Conservation (phyloP, 2,329 filamentous ascomycete species). For the Myriosclerotinia duriaeana region DNA sequence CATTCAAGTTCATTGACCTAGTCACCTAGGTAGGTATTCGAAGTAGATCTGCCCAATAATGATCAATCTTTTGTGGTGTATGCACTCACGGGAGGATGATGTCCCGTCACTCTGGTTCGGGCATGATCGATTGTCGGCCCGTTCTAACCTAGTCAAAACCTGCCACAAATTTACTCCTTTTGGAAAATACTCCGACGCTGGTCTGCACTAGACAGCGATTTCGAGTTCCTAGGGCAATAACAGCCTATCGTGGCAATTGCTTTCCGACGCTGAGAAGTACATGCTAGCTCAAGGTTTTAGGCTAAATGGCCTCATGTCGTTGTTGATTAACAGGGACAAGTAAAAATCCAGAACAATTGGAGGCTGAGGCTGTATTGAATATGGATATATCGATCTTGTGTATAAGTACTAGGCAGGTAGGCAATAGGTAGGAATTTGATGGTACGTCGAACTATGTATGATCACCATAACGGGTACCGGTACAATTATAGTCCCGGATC, state of each 20-base stretch:
- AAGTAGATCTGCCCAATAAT: background rate
- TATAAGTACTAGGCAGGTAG: too few species aligned
- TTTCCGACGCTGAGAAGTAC: background rate
- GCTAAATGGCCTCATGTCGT: background rate
- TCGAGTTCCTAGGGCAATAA: background rate
- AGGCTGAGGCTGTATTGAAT: too few species aligned
- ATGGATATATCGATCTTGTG: background rate
- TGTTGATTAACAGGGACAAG: background rate
- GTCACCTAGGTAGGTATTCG: too few species aligned
- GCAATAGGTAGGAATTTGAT: background rate
- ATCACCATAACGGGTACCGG: background rate
- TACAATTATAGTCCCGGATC: background rate
- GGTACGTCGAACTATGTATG: background rate
- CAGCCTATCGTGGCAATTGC: background rate
- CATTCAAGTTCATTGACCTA: too few species aligned
- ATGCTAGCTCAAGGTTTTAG: background rate
- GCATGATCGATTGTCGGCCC: constrained; percentile 20
- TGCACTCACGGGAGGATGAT: constrained; percentile 1
- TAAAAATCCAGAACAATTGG: too few species aligned
- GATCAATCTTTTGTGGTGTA: background rate
- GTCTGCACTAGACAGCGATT: background rate
- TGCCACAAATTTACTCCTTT: constrained; percentile 19
- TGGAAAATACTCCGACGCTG: background rate
- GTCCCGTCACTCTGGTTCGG: constrained; percentile 22
- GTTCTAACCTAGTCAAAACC: constrained; percentile 9